These are phyloP conservation scores for Microcyclospora pomicola DNA, from an alignment of 2,329 filamentous ascomycete genomes.

Conservation along the genomic window DNA sequence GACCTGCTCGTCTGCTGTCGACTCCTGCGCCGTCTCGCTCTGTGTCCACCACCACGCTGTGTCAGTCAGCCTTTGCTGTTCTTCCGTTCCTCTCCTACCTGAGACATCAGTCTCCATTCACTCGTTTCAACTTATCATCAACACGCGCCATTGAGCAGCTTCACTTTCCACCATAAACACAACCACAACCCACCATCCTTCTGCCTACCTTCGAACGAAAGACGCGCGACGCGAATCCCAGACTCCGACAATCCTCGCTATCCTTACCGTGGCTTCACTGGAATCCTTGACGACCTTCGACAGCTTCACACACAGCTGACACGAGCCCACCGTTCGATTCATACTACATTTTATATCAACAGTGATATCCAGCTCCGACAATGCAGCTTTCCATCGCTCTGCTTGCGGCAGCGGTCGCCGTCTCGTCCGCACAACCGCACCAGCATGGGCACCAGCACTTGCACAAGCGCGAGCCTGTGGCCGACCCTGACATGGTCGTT, in stretches of 20 bases:
- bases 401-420: slow-evolving; percentile 22
- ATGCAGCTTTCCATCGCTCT: slow-evolving; percentile 26
- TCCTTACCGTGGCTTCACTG: slow-evolving; percentile 13
- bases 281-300: slow-evolving; percentile 6
- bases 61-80: neutral
- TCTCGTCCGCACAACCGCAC: slow-evolving; percentile 43
- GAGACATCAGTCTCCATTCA: slow-evolving; percentile 8
- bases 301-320: slow-evolving; percentile 7
- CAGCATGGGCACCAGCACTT: slow-evolving; percentile 47
- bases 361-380: slow-evolving; percentile 5
- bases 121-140: slow-evolving; percentile 9
- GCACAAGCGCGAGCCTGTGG: slow-evolving; percentile 40
- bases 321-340: slow-evolving; percentile 3
- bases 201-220: slow-evolving; percentile 1
- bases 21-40: neutral
- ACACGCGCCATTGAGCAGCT: slow-evolving; percentile 1
- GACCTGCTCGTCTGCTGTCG: neutral
- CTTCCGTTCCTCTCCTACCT: slow-evolving; percentile 2
- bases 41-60: neutral
- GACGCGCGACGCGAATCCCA: neutral
- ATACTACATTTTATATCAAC: slow-evolving; percentile 1
- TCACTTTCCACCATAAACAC: slow-evolving; percentile 4
- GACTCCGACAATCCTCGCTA: slow-evolving; percentile 1
- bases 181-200: slow-evolving; percentile 1
- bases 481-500: slow-evolving; percentile 34